A percentile compares a stretch with the other conserved stretches of the same genome.
Evolutionary conservation across 768 basidiomycete species (phyloP).

Genomic region (Clitopilus passeckerianus): DNA sequence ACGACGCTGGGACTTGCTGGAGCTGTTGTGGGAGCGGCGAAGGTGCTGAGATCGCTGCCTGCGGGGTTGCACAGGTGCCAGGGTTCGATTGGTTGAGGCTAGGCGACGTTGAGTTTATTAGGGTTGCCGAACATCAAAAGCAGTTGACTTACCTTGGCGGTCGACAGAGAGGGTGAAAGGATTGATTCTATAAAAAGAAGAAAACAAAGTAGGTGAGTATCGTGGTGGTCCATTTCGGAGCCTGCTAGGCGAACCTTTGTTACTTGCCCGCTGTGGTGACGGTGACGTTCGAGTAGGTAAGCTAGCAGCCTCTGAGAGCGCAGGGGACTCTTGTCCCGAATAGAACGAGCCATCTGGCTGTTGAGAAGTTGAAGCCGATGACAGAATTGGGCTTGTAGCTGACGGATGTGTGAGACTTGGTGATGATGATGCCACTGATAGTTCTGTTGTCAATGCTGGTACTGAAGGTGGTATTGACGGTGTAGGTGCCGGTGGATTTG

Average conservation of each 20-base stretch:
- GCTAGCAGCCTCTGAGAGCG: conserved; percentile 61
- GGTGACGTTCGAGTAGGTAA: conserved; percentile 45
- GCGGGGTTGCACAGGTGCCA: conserved; percentile 19
- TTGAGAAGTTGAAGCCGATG: conserved; percentile 64
- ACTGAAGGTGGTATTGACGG: conserved; percentile 29
- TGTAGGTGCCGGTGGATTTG: conserved; percentile 4
- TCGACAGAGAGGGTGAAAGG: conserved; percentile 26
- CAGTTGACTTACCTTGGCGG: background rate
- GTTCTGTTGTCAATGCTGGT: conserved; percentile 28
- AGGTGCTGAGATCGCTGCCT: conserved; percentile 25
- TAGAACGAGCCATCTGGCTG: conserved; percentile 67
- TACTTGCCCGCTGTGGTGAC: conserved; percentile 49
- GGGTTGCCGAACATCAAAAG: background rate
- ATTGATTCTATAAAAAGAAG: conserved; percentile 31
- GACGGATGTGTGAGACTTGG: conserved; percentile 86
- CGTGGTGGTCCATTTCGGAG: conserved; percentile 1
- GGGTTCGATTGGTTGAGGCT: conserved; percentile 30
- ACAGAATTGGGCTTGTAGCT: conserved; percentile 75
- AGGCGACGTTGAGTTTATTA: conserved; percentile 22
- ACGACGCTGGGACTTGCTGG: conserved; percentile 20
- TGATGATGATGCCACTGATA: conserved; percentile 52
- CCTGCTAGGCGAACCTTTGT: conserved; percentile 39
- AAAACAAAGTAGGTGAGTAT: background rate
- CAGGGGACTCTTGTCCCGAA: conserved; percentile 69
- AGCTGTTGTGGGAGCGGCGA: conserved; percentile 42